phyloP scores from a whole-genome alignment of 2,329 filamentous ascomycete species.

The Pyricularia sp. region DNA sequence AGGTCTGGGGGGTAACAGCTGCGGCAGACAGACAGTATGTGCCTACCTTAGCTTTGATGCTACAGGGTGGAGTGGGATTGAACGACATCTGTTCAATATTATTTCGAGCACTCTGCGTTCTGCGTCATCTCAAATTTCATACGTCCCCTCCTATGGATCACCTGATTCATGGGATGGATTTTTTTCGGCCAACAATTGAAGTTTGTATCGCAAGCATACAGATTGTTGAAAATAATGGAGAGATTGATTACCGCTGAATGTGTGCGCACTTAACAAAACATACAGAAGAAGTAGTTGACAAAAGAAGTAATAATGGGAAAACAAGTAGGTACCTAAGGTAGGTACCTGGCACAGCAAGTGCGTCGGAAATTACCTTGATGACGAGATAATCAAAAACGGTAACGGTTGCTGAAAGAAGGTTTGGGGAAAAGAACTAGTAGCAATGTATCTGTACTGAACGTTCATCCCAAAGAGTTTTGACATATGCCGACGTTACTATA shows the following conservation, averaged over 20 bases:
- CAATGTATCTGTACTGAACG: not conserved
- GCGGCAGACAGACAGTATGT: not conserved
- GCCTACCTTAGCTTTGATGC: not conserved
- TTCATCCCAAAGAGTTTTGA: not conserved
- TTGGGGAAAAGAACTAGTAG: not conserved
- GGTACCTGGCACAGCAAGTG: not conserved
- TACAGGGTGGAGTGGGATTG: not conserved
- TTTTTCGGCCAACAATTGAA: not conserved
- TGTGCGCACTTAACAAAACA: not conserved
- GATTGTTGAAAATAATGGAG: not conserved
- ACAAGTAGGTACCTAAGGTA: too few relatives aligned
- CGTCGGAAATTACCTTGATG: not conserved
- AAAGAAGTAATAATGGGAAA: not conserved
- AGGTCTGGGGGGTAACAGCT: not conserved
- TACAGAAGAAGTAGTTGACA: not conserved
- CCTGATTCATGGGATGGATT: not conserved
- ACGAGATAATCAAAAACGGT: not conserved
- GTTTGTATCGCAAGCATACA: not conserved
- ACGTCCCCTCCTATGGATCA: not conserved
- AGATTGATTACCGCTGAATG: too few relatives aligned
- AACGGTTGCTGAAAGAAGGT: not conserved
- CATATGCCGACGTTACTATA: not conserved
- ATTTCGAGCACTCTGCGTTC: not conserved
- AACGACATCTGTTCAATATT: not conserved
- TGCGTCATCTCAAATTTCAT: not conserved